phyloP scores from a whole-genome alignment of 176 grass and related monocot species.

The Chrysopogon serrulatus region DNA sequence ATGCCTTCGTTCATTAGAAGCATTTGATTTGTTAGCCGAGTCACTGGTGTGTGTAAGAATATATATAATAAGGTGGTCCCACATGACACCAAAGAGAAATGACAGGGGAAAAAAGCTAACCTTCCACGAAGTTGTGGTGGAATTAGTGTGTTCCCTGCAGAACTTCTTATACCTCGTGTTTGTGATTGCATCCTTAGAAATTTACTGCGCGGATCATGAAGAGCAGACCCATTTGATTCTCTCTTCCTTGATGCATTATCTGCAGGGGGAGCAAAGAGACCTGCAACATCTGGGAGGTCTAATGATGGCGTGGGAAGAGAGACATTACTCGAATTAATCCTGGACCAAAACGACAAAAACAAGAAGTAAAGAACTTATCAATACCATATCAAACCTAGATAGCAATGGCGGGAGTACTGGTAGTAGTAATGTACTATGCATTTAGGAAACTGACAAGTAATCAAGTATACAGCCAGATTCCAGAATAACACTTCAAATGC shows the following conservation, averaged over 20 bases:
- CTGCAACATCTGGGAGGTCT: slow-evolving; percentile 70
- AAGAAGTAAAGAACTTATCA: neutral
- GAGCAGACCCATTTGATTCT: slow-evolving; percentile 69
- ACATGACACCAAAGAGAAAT: neutral
- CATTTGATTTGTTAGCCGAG: neutral
- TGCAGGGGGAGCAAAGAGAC: slow-evolving; percentile 49
- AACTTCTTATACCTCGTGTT: slow-evolving; percentile 33
- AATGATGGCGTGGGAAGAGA: slow-evolving; percentile 47
- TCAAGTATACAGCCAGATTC: neutral
- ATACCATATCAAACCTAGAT: neutral
- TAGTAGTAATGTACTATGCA: neutral
- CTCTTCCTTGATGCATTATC: slow-evolving; percentile 72
- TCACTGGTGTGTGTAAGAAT: neutral
- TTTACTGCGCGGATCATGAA: slow-evolving; percentile 43
- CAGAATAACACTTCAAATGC: neutral
- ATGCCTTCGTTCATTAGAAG: neutral
- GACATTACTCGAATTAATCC: slow-evolving; percentile 24
- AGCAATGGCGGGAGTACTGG: neutral
- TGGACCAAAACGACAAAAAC: neutral
- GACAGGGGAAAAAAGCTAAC: slow-evolving; percentile 36
- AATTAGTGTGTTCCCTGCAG: slow-evolving; percentile 37
- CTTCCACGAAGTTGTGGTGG: slow-evolving; percentile 90
- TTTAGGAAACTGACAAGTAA: neutral
- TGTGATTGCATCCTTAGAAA: slow-evolving; percentile 56
- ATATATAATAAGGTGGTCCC: neutral